phyloP scores from a whole-genome alignment of 75 land plant species.

The Selaginella tamariscina region DNA sequence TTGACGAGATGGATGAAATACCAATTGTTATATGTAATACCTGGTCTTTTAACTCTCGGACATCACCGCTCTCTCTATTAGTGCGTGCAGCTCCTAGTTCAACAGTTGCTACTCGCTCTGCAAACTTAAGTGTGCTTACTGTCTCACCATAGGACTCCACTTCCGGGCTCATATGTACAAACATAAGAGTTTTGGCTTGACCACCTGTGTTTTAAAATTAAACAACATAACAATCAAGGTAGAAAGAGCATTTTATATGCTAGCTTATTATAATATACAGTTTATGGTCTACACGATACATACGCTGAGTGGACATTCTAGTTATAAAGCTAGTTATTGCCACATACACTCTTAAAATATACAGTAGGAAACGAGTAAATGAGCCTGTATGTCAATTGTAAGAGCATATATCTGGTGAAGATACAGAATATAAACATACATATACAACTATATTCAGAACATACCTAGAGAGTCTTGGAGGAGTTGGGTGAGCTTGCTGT shows the following conservation, averaged over 20 bases:
- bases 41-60: conserved; percentile 10
- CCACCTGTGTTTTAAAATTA: conserved; percentile 1
- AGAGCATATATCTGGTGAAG: no score
- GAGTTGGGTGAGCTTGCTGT: conserved; percentile 7
- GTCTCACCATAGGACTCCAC: conserved; percentile 8
- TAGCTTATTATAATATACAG: no score
- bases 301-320: no score
- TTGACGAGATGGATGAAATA: neutral
- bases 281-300: no score
- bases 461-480: conserved; percentile 10
- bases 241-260: neutral
- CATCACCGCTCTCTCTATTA: conserved; percentile 12
- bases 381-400: no score
- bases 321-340: no score
- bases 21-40: neutral
- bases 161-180: conserved; percentile 17
- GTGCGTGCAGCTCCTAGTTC: conserved; percentile 11
- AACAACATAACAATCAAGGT: neutral
- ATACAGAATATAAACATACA: neutral
- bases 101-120: conserved; percentile 7
- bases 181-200: conserved; percentile 16
- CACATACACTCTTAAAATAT: no score
- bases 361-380: no score
- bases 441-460: neutral
- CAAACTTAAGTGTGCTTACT: conserved; percentile 11